Percentiles rank a stretch among this genome's conserved stretches.
These are phyloP conservation scores for Penicillium angulare DNA, from an alignment of 495 filamentous ascomycete genomes.

Conservation along the genomic window DNA sequence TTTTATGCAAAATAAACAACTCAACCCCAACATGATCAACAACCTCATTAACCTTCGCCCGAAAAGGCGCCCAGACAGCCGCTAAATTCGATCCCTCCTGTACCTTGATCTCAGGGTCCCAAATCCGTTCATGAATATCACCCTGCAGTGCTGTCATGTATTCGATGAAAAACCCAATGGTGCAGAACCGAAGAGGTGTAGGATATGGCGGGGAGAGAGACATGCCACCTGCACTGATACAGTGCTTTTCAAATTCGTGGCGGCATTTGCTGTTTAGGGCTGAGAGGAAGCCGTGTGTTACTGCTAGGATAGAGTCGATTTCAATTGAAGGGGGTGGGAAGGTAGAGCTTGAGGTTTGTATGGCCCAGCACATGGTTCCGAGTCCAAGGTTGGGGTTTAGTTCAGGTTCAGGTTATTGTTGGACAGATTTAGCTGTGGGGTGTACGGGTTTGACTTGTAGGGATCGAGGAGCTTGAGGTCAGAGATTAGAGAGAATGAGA, in stretches of 20 bases:
- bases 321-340: slow-evolving; percentile 15
- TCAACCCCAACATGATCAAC: slow-evolving; percentile 43
- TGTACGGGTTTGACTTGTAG: not conserved
- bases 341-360: slow-evolving; percentile 1
- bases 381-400: not conserved
- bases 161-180: slow-evolving; percentile 40
- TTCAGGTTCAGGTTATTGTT: not conserved
- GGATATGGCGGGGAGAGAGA: slow-evolving; percentile 34
- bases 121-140: slow-evolving; percentile 39
- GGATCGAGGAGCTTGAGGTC: not conserved
- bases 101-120: slow-evolving; percentile 38
- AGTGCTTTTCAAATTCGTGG: slow-evolving; percentile 37
- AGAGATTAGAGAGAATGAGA: too few species aligned
- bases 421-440: not conserved
- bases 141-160: slow-evolving; percentile 29
- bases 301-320: slow-evolving; percentile 31
- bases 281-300: slow-evolving; percentile 33
- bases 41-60: slow-evolving; percentile 37
- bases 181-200: slow-evolving; percentile 36
- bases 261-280: slow-evolving; percentile 33
- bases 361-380: slow-evolving; percentile 28
- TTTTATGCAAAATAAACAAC: slow-evolving; percentile 38
- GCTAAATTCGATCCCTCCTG: slow-evolving; percentile 32
- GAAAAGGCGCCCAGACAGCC: slow-evolving; percentile 42
- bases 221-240: slow-evolving; percentile 39